Conservation (phyloP, 2,329 filamentous ascomycete genomes). For the Talaromyces sp. region DNA sequence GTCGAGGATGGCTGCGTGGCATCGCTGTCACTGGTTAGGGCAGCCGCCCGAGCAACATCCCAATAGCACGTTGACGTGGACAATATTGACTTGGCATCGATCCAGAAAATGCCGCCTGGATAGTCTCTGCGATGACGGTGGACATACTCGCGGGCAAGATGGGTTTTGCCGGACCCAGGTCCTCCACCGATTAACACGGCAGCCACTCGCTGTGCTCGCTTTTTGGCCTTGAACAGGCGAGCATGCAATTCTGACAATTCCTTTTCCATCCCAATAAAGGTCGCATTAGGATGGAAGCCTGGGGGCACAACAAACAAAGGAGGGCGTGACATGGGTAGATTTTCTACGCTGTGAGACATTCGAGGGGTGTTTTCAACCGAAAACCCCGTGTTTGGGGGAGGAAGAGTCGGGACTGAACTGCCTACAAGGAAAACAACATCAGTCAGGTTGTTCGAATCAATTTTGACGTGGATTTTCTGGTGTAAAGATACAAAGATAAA, state of each 20-base stretch:
- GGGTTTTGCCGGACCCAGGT: constrained; percentile 64
- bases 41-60: constrained; percentile 58
- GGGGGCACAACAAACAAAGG: constrained; percentile 46
- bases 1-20: constrained; percentile 31
- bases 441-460: constrained; percentile 2
- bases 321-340: constrained; percentile 19
- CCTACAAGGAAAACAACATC: constrained; percentile 23
- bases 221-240: constrained; percentile 54
- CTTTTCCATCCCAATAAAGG: constrained; percentile 56
- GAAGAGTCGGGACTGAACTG: constrained; percentile 20
- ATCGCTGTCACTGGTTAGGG: constrained; percentile 41
- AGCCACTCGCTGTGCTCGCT: constrained; percentile 54
- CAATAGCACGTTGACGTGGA: constrained; percentile 60
- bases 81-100: constrained; percentile 55
- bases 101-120: constrained; percentile 65
- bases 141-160: constrained; percentile 63
- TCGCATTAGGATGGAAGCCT: constrained; percentile 57
- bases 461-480: constrained; percentile 2
- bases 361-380: constrained; percentile 16
- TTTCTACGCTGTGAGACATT: constrained; percentile 18
- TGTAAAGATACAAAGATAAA: neutral
- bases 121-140: constrained; percentile 56
- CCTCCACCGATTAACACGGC: constrained; percentile 61
- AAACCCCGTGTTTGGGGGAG: constrained; percentile 5
- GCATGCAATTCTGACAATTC: constrained; percentile 56